Conservation (phyloP, 805 yeast genomes). For the Starmerella apicola region DNA sequence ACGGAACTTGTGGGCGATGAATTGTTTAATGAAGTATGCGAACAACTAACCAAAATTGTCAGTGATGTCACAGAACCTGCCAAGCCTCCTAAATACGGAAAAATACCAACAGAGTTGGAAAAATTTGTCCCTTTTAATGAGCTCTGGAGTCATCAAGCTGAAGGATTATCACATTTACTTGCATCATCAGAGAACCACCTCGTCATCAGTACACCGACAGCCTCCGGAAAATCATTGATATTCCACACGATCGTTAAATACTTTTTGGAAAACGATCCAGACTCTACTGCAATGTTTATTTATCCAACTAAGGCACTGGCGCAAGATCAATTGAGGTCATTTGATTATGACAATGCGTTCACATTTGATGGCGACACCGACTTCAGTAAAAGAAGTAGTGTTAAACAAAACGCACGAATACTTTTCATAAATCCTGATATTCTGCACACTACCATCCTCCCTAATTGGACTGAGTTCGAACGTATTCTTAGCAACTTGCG, state of each 20-base stretch:
- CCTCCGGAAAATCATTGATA: slow-evolving; percentile 89
- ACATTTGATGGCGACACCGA: slow-evolving; percentile 95
- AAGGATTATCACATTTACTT: slow-evolving; percentile 45
- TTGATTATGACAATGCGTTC: slow-evolving; percentile 37
- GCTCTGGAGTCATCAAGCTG: slow-evolving; percentile 72
- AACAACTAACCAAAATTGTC: slow-evolving; percentile 30
- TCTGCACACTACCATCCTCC: slow-evolving; percentile 72
- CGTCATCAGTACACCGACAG: slow-evolving; percentile 86
- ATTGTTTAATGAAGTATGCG: slow-evolving; percentile 1
- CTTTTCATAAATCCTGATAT: slow-evolving; percentile 94
- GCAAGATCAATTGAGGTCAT: slow-evolving; percentile 84
- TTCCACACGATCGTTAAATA: slow-evolving; percentile 74
- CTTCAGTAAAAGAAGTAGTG: slow-evolving; percentile 35
- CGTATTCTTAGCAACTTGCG: slow-evolving; percentile 50
- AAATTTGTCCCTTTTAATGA: slow-evolving; percentile 38
- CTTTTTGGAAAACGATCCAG: slow-evolving; percentile 31
- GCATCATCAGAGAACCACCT: slow-evolving; percentile 43
- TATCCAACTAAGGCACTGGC: slow-evolving; percentile 97
- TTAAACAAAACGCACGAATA: slow-evolving; percentile 57
- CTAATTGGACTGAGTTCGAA: slow-evolving; percentile 64
- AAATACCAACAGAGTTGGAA: slow-evolving; percentile 18
- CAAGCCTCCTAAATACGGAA: slow-evolving; percentile 8
- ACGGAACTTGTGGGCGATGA: neutral
- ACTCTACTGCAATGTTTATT: slow-evolving; percentile 65
- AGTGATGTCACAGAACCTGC: slow-evolving; percentile 47